These are phyloP conservation scores for Dipteronia sinensis DNA, from an alignment of 345 rosid species.

Conservation along the genomic window DNA sequence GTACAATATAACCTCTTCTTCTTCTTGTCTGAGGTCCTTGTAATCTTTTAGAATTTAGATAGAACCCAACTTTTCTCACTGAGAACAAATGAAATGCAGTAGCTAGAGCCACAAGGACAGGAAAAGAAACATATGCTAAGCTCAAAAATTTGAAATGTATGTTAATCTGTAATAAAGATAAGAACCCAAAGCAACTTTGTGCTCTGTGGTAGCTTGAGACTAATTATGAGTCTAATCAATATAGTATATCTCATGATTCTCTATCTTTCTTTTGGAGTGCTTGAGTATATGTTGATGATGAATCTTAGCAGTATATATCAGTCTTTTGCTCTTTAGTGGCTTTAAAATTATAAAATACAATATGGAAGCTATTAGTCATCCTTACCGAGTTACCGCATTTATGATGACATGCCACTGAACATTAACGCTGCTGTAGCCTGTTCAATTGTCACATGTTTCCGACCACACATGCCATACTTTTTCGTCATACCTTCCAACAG, in stretches of 20 bases:
- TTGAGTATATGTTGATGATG: not conserved
- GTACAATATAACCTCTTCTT: constrained; percentile 6
- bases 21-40: not conserved
- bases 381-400: not conserved
- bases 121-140: not conserved
- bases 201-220: not conserved
- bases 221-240: not conserved
- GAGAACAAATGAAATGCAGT: not conserved
- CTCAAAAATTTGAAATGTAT: not conserved
- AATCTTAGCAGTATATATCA: not conserved
- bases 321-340: not conserved
- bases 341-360: not conserved
- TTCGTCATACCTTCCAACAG: too few species aligned
- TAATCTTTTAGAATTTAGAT: constrained; percentile 5
- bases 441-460: not conserved
- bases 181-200: too few species aligned
- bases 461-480: not conserved
- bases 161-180: not conserved
- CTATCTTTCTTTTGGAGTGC: not conserved
- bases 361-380: not conserved
- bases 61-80: constrained; percentile 17
- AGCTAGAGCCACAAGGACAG: not conserved
- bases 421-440: constrained; percentile 2
- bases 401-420: constrained; percentile 1
- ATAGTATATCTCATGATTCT: not conserved